Base-by-base conservation (phyloP, 1,139 yeast species). In the Saccharomyces hybrid region DNA sequence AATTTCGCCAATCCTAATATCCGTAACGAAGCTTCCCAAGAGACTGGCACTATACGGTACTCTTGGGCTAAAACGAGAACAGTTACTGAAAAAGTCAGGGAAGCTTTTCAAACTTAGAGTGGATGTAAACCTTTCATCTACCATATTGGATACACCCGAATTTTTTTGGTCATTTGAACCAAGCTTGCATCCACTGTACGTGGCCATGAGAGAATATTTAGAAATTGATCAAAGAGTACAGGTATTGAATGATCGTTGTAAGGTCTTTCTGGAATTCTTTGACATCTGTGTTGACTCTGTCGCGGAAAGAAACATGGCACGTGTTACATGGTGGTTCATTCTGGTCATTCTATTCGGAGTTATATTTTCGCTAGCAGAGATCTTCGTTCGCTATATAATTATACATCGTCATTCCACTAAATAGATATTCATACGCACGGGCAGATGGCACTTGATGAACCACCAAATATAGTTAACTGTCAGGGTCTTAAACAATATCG, bases 131-230 rank as follows among this genome's bases (percentile, higher is more conserved):
- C 74, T 93, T 54, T 86, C 95, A 5, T 88, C 97, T 13, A 88
- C 90, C 57, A 91, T 93, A 26, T 76, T 93, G 55, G 99, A 93
- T 66, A 90, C 97, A 0, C 99, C 99, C 0, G 96, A 88, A 56
- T 90, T 89, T 65, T 93, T 93, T 70, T 93, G 99, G 99, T 88
- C 93, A 26, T 82, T 86, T 58, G 99, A 93, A 70, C 99, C 99
- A 3, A 91, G 96, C 38, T 78, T 93, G 59, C 95, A 91, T 68
- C 98, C 98, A 1, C 75, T 93, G 50, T 93, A 93, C 70, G 78
- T 80, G 42, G 98, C 97, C 0, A 86, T 91, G 55, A 74, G 97
- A 55, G 98, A 93, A 62, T 93, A 93, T 66, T 75, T 93, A 57
- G 99, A 93, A 70, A 90, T 93, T 59, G 98, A 91, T 67, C 96